These are phyloP conservation scores for Trichoderma atrobrunneum DNA, from an alignment of 2,329 filamentous ascomycete species.

Conservation along the genomic window DNA sequence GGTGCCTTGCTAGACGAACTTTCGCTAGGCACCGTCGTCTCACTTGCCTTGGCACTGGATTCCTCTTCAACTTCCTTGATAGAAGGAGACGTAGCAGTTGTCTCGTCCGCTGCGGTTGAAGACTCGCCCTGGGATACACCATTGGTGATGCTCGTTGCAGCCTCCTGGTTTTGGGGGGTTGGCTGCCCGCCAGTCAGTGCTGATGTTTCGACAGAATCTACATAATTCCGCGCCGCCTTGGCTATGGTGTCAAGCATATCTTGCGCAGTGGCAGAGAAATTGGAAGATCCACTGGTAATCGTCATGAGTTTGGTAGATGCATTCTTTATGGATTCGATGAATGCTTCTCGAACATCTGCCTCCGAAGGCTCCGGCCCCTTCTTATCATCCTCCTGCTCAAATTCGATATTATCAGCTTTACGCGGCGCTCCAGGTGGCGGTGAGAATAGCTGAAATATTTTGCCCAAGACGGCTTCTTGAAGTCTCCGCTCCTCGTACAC, in stretches of 20 bases:
- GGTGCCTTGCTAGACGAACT: neutral
- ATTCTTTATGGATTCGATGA: conserved; percentile 36
- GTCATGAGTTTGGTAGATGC: conserved; percentile 45
- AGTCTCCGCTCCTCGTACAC: conserved; percentile 53
- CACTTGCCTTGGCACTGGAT: neutral
- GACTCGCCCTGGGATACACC: neutral
- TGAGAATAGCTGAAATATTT: conserved; percentile 52
- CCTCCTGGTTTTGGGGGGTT: neutral
- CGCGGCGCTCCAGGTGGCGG: conserved; percentile 36
- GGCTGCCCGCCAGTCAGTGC: conserved; percentile 9
- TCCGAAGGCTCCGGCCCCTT: conserved; percentile 23
- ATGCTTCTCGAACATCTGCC: conserved; percentile 31
- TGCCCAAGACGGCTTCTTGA: conserved; percentile 53
- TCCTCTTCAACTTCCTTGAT: neutral
- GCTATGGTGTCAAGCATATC: conserved; percentile 51
- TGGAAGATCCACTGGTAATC: conserved; percentile 37
- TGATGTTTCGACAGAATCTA: conserved; percentile 38
- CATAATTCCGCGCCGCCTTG: conserved; percentile 50
- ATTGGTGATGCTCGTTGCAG: neutral
- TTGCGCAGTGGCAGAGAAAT: conserved; percentile 38
- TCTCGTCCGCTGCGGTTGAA: neutral
- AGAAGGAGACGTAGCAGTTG: neutral
- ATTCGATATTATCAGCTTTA: conserved; percentile 23
- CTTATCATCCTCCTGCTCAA: conserved; percentile 22
- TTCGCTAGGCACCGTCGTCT: neutral